Evolutionary conservation across 495 filamentous ascomycete genomes (phyloP).

Genomic region (Choiromyces venosus): DNA sequence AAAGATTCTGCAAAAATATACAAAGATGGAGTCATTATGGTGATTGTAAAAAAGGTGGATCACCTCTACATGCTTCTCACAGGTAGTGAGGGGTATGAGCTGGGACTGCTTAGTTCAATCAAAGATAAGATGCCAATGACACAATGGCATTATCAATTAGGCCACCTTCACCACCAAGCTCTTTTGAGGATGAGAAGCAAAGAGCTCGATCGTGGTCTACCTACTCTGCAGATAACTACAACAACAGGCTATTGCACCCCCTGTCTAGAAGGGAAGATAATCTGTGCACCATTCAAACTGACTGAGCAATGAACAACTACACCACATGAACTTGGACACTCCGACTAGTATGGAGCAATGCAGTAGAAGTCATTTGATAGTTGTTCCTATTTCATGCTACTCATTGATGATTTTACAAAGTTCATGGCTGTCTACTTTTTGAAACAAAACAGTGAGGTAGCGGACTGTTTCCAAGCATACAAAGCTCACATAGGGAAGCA

Average conservation of each 20-base stretch:
- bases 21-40: too few relatives aligned
- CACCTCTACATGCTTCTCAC: too few relatives aligned
- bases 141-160: too few relatives aligned
- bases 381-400: background rate
- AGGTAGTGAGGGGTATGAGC: too few relatives aligned
- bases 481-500: background rate
- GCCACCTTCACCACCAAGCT: too few relatives aligned
- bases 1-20: too few relatives aligned
- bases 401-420: background rate
- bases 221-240: background rate
- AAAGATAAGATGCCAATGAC: too few relatives aligned
- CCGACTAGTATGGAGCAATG: background rate
- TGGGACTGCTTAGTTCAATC: too few relatives aligned
- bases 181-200: too few relatives aligned
- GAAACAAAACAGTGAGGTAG: background rate
- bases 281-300: background rate
- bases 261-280: background rate
- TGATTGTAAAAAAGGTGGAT: too few relatives aligned
- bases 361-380: background rate
- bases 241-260: background rate
- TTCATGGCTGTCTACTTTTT: background rate
- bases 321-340: background rate
- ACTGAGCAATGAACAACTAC: accelerated
- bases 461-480: background rate
- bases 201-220: too few relatives aligned